Conservation (phyloP, 2,329 filamentous ascomycete genomes). For the Alternaria gansuensis region DNA sequence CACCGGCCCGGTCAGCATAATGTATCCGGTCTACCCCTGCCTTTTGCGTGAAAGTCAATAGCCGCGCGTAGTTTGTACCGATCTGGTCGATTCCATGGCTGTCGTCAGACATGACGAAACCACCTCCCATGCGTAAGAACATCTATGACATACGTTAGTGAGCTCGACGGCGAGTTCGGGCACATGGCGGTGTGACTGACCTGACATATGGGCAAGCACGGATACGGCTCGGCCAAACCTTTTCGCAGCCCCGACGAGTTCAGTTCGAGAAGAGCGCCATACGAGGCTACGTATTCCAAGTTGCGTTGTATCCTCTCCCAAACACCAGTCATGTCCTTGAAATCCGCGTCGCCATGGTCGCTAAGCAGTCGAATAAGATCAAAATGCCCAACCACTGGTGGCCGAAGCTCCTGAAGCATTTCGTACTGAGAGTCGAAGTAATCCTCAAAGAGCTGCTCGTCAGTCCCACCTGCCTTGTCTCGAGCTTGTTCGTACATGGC, state of each 20-base stretch:
- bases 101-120: constrained; percentile 92
- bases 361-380: constrained; percentile 88
- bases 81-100: constrained; percentile 90
- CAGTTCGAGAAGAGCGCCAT: constrained; percentile 86
- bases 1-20: constrained; percentile 45
- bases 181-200: constrained; percentile 58
- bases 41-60: constrained; percentile 73
- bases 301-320: constrained; percentile 81
- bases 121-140: constrained; percentile 76
- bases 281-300: constrained; percentile 71
- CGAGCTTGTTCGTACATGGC: constrained; percentile 72
- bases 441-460: constrained; percentile 72
- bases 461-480: constrained; percentile 63
- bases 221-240: constrained; percentile 90
- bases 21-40: constrained; percentile 70
- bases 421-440: constrained; percentile 90
- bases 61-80: constrained; percentile 79
- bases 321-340: constrained; percentile 67
- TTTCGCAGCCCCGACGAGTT: constrained; percentile 90
- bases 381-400: constrained; percentile 89
- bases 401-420: constrained; percentile 77
- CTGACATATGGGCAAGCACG: constrained; percentile 78
- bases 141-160: constrained; percentile 59
- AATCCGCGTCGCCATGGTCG: constrained; percentile 69
- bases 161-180: constrained; percentile 10